Conservation (phyloP, 2,329 filamentous ascomycete genomes). For the Phyllosticta capitalensis region DNA sequence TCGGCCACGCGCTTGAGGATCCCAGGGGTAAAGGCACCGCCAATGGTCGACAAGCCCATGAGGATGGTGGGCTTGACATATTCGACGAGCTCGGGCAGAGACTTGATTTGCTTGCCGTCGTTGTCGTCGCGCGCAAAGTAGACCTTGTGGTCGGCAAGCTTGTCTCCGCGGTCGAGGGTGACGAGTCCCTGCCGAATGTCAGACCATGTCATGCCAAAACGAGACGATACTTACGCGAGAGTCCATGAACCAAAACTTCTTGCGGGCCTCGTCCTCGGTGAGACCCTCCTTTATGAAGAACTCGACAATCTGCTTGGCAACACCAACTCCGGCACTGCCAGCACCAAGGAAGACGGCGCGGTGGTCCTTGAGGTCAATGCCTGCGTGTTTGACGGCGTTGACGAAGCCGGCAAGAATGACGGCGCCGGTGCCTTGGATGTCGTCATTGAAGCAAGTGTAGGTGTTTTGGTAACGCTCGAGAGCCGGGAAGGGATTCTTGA, state of each 20-base stretch:
- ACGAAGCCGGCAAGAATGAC: slow-evolving; percentile 82
- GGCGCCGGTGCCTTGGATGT: slow-evolving; percentile 94
- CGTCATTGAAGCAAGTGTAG: slow-evolving; percentile 97
- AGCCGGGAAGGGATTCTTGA: slow-evolving; percentile 94
- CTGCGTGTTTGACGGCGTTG: slow-evolving; percentile 70
- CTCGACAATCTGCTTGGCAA: slow-evolving; percentile 94
- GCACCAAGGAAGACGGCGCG: slow-evolving; percentile 93
- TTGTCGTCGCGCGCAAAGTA: slow-evolving; percentile 60
- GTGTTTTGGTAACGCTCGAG: slow-evolving; percentile 78
- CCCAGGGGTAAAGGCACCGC: slow-evolving; percentile 84
- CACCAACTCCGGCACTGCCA: slow-evolving; percentile 89
- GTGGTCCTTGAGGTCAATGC: slow-evolving; percentile 79
- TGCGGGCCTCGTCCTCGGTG: slow-evolving; percentile 74
- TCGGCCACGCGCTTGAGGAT: slow-evolving; percentile 56
- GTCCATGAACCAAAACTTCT: slow-evolving; percentile 96
- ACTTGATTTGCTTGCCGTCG: slow-evolving; percentile 58
- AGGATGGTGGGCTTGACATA: slow-evolving; percentile 92
- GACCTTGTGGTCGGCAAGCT: slow-evolving; percentile 77
- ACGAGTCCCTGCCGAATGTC: slow-evolving; percentile 56
- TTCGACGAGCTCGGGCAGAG: slow-evolving; percentile 82
- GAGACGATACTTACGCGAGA: slow-evolving; percentile 49
- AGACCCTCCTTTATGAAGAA: slow-evolving; percentile 92
- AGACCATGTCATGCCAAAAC: neutral
- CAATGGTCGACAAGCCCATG: slow-evolving; percentile 88
- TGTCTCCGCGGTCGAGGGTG: slow-evolving; percentile 85